A percentile compares a stretch with the other conserved stretches of the same genome.
phyloP scores from a whole-genome alignment of 2,329 filamentous ascomycete species.

The Scolecobasidium constrictum region DNA sequence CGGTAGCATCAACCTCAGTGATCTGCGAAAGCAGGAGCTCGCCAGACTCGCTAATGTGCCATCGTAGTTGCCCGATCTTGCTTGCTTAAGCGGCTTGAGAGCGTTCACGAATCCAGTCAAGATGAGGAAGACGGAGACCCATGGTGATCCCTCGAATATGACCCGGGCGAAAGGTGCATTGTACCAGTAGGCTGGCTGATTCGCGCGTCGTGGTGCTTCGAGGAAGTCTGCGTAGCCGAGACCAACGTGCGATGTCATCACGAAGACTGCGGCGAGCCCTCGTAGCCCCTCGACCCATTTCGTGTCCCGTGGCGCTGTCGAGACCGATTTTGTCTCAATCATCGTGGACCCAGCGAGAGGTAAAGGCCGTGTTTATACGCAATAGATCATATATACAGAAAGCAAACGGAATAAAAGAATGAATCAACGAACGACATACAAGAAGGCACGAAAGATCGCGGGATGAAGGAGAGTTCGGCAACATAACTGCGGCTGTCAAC shows the following conservation, averaged over 20 bases:
- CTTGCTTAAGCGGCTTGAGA: constrained; percentile 42
- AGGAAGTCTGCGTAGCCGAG: constrained; percentile 3
- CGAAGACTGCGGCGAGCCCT: constrained; percentile 8
- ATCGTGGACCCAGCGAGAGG: background rate
- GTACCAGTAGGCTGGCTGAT: constrained; percentile 7
- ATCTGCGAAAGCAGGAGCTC: constrained; percentile 43
- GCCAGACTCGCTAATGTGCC: constrained; percentile 37
- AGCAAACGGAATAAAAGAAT: background rate
- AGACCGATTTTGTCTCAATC: background rate
- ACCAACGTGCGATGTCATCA: constrained; percentile 8
- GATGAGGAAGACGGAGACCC: constrained; percentile 46
- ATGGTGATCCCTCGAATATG: constrained; percentile 43
- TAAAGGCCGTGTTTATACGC: background rate
- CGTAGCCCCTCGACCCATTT: constrained; percentile 7
- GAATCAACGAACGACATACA: no score
- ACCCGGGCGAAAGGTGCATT: constrained; percentile 42
- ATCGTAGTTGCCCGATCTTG: constrained; percentile 33
- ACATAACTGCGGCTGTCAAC: background rate
- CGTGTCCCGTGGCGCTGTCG: background rate
- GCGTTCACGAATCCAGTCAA: constrained; percentile 46
- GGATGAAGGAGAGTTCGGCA: background rate
- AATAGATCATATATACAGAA: background rate
- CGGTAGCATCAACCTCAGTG: constrained; percentile 40
- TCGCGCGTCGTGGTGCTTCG: background rate
- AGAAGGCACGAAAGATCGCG: background rate